Evolutionary conservation across 495 filamentous ascomycete species (phyloP), one percentile per base, ranked within the genome.

Genomic region (Penicillium nucicola): DNA sequence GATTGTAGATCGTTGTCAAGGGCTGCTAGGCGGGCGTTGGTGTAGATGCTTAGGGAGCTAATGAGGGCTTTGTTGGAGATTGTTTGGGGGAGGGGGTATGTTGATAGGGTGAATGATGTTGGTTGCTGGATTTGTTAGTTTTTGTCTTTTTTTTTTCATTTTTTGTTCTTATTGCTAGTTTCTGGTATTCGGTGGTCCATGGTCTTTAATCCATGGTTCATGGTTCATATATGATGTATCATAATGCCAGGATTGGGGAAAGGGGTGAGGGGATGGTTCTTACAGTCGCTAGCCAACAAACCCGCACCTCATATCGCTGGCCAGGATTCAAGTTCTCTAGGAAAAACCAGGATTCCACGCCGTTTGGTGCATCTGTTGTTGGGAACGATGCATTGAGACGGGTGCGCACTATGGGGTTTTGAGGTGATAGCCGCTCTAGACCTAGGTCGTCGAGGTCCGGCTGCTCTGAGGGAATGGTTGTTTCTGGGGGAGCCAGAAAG

Each of bases 261-360:
- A 11, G 30, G 46, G 39, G 36, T 22, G 37, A 42, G 38, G 8
- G 25, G 35, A 49, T 19, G 28, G 17, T n/a, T 77, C 86, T 68
- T 80, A 95, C 92, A 25, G 85, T 95, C 36, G 93, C 93, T 54
- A 88, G 75, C 93, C 93, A 98, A 70, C 93, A 98, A 52, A 97
- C 77, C 18, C 93, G 82, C 28, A 96, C 82, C 74, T 98, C 93
- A 74, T 97, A 96, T 51, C 92, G 82, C 59, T 87, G 86, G 9
- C 83, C 79, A 15, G 82, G 77, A 15, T 66, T 76, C 42, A 98
- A 77, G n/a, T 80, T 70, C 45, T 90, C 80, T n/a, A 98, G 79
- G 28, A 92, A 75, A 56, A 88, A 81, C 93, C 93, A 97, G 33
- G 90, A 84, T 25, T 85, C 71, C 17, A 76, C 70, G 6, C 89